Evolutionary conservation across 192 early-diverging fungal genomes (phyloP), one percentile per base, ranked within the genome.

Genomic region (Umbelopsis isabellina): DNA sequence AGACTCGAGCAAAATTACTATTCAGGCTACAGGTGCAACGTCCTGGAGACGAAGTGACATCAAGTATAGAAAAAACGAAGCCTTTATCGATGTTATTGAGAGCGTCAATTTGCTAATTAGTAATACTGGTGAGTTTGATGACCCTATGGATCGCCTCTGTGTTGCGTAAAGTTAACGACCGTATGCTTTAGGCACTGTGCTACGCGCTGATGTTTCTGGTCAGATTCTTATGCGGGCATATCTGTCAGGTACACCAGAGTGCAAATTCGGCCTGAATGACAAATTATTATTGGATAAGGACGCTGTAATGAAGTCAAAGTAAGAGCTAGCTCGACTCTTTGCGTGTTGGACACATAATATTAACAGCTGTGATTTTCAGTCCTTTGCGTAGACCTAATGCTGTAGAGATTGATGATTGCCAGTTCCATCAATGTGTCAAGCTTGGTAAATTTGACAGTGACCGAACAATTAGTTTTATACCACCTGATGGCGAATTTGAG

Each of bases 391-490:
- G 80, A 13, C 75, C 85, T 35, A 85, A 89, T 45, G 82, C 87
- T 16, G 96, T 99, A 23, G 96, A 97, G 74, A 92, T 99, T 45
- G 97, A 97, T 53, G 97, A 99, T 73, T 93, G 90, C 71, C 94
- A 99, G 75, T 99, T 99, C 86, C 97, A 99, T 78, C 97, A 99
- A 83, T 98, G 97, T 81, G 97, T 99, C 48, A 90, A 93, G 70
- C 80, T 99, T 35, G 94, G 92, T 41, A 90, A 89, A 68, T 99
- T 97, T 75, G 96, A 98, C 67, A 87, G 86, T 22, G 93, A 96
- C 75, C 84, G 96, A 23, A 94, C 93, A 4, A 99, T 99, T 79
- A 97, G 90, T 75, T 99, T 99, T 80, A 93, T 99, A 66, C 97
- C 97, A 61, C 96, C 96, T 0, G 97, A 95, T 80, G 93, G 93